Percentiles rank a stretch among this genome's conserved stretches.
Evolutionary conservation across 345 rosid genomes (phyloP).

Genomic region (Eucalyptus erythrocorys): DNA sequence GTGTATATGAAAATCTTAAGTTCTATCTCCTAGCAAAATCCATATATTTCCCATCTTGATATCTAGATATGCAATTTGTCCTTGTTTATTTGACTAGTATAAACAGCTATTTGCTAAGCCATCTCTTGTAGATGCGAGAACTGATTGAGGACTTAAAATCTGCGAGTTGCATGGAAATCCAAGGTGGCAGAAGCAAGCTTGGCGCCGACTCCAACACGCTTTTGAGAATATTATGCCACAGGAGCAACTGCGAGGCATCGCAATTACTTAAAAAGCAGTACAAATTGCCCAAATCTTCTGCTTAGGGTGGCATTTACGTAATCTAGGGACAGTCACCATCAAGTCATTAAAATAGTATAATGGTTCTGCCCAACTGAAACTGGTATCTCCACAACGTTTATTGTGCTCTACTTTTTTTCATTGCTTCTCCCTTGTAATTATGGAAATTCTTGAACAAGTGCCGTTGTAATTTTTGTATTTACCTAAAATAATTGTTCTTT

Average conservation of each 20-base stretch:
- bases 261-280: conserved; percentile 86
- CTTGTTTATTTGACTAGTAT: not conserved
- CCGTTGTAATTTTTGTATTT: not conserved
- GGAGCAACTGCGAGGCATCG: conserved; percentile 73
- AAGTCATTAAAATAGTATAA: not conserved
- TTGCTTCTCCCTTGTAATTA: not conserved
- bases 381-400: not conserved
- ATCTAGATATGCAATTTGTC: not conserved
- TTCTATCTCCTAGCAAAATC: not conserved
- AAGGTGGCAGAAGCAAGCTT: conserved; percentile 43
- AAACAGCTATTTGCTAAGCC: not conserved
- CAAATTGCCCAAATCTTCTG: conserved; percentile 68
- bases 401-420: not conserved
- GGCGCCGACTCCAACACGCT: conserved; percentile 74
- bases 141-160: conserved; percentile 68
- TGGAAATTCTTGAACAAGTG: not conserved
- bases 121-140: conserved; percentile 53
- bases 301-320: not conserved
- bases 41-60: not conserved
- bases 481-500: not conserved
- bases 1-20: not conserved
- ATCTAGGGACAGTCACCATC: not conserved
- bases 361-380: not conserved
- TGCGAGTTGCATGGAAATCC: conserved; percentile 36
- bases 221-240: conserved; percentile 72